phyloP scores from a whole-genome alignment of 2,329 filamentous ascomycete species.

The Talaromyces sp. region DNA sequence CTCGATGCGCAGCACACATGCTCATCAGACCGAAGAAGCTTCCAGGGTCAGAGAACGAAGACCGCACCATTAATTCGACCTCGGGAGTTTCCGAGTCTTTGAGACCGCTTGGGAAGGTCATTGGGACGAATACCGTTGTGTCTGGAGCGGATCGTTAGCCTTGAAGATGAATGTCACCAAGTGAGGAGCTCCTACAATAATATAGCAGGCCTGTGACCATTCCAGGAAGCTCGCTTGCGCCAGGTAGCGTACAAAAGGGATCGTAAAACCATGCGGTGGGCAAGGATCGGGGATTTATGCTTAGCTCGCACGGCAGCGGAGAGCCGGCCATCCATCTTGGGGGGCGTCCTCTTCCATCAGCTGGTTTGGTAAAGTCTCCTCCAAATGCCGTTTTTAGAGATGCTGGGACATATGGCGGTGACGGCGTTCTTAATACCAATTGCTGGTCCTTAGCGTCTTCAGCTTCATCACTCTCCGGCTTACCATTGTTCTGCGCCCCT shows the following conservation, averaged over 20 bases:
- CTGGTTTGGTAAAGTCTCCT: slow-evolving; percentile 5
- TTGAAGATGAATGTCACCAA: too few species aligned
- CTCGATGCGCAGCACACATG: slow-evolving; percentile 44
- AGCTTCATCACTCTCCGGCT: slow-evolving; percentile 6
- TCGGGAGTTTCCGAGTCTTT: slow-evolving; percentile 28
- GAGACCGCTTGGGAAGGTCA: slow-evolving; percentile 41
- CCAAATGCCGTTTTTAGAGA: neutral
- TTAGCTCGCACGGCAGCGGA: slow-evolving; percentile 17
- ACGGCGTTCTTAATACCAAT: slow-evolving; percentile 15
- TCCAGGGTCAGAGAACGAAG: slow-evolving; percentile 38
- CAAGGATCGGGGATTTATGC: slow-evolving; percentile 17
- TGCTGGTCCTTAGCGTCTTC: slow-evolving; percentile 16
- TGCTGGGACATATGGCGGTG: slow-evolving; percentile 17
- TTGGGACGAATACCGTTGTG: slow-evolving; percentile 40
- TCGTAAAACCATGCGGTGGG: slow-evolving; percentile 35
- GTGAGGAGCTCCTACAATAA: slow-evolving; percentile 34
- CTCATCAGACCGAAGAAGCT: slow-evolving; percentile 45
- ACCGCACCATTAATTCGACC: slow-evolving; percentile 34
- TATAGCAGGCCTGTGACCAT: slow-evolving; percentile 33
- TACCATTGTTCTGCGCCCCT: slow-evolving; percentile 11
- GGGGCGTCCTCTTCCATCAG: slow-evolving; percentile 17
- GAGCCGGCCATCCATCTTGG: slow-evolving; percentile 21
- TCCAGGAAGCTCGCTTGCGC: slow-evolving; percentile 27
- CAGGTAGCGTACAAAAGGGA: slow-evolving; percentile 39
- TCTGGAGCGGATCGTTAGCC: slow-evolving; percentile 28